phyloP scores from a whole-genome alignment of 2,329 filamentous ascomycete genomes.

The Paecilomyces niveus region DNA sequence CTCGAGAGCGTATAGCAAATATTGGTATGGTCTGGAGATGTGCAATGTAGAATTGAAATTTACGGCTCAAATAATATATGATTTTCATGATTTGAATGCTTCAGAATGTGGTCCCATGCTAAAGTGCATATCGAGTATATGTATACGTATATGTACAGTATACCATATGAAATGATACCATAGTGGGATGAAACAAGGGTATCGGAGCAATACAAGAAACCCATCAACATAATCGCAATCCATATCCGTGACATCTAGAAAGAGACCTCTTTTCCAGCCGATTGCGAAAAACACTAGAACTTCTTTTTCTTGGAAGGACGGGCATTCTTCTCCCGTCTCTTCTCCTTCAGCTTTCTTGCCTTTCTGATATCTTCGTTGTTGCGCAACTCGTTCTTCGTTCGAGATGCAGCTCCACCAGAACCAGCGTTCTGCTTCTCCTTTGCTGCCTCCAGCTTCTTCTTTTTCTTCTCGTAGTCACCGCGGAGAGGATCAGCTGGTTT shows the following conservation, averaged over 20 bases:
- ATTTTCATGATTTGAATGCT: neutral
- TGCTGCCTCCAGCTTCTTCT: constrained; percentile 82
- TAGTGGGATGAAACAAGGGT: neutral
- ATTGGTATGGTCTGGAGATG: no score
- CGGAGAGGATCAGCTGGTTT: constrained; percentile 90
- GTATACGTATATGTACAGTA: neutral
- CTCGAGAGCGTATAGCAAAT: no score
- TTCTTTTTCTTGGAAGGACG: constrained; percentile 61
- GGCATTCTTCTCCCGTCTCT: constrained; percentile 78
- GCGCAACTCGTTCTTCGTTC: constrained; percentile 73
- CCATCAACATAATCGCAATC: neutral
- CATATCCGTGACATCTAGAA: neutral
- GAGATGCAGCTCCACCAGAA: constrained; percentile 38
- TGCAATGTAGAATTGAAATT: no score
- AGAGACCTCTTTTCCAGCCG: neutral
- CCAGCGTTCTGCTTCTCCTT: constrained; percentile 55
- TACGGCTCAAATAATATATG: no score
- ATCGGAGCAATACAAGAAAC: neutral
- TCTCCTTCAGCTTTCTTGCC: constrained; percentile 68
- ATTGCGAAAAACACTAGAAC: neutral
- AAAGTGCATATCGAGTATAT: neutral
- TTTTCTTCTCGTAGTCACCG: constrained; percentile 83
- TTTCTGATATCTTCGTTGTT: constrained; percentile 78
- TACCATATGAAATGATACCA: neutral
- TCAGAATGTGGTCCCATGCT: neutral